Percentiles rank a stretch among this genome's conserved stretches.
Evolutionary conservation across 2,329 filamentous ascomycete genomes (phyloP).

Genomic region (Trichoderma simmonsii): DNA sequence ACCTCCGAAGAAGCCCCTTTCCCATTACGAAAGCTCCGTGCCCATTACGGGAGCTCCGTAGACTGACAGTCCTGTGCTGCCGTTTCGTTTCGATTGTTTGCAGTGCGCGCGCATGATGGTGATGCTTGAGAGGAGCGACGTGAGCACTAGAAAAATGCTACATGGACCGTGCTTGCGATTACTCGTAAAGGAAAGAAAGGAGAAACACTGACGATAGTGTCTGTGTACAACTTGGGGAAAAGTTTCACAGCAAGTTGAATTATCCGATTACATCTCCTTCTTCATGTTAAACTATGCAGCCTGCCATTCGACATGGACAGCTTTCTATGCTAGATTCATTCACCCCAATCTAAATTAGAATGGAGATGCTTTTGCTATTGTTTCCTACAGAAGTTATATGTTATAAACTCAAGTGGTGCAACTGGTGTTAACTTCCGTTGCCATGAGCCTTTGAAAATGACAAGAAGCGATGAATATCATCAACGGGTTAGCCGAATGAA

Average conservation of each 20-base stretch:
- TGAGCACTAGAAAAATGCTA: background rate
- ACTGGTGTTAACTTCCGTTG: background rate
- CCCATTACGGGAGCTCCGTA: background rate
- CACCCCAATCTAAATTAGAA: background rate
- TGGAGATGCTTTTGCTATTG: background rate
- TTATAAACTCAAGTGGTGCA: background rate
- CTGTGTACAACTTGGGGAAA: background rate
- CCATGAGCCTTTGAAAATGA: background rate
- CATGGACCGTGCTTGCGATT: background rate
- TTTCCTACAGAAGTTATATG: background rate
- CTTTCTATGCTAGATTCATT: background rate
- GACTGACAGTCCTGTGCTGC: background rate
- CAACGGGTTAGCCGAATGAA: background rate
- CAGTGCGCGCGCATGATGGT: background rate
- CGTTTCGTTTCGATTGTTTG: background rate
- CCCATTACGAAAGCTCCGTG: background rate
- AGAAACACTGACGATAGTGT: background rate
- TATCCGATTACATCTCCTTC: background rate
- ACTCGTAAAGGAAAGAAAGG: background rate
- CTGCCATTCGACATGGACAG: background rate
- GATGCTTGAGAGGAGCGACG: background rate
- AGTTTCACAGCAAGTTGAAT: background rate
- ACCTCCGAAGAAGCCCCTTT: constrained; percentile 8
- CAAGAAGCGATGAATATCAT: background rate
- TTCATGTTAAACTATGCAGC: background rate